A percentile compares a stretch with the other conserved stretches of the same genome.
Evolutionary conservation across 2,329 filamentous ascomycete species (phyloP).

Genomic region (Verticillium dahliae): DNA sequence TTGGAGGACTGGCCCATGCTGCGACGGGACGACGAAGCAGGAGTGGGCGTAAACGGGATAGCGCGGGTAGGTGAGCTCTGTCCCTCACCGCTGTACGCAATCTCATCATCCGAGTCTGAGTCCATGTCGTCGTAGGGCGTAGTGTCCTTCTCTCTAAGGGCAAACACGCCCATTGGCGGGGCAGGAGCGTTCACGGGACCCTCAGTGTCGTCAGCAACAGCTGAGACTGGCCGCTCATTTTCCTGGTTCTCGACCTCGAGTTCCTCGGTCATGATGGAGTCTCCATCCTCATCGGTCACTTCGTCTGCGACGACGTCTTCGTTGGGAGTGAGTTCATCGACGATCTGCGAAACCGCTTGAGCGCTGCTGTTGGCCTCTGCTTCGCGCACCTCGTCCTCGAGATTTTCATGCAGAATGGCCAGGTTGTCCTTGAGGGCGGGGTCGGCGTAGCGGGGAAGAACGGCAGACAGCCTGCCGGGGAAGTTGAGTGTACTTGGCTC

Average conservation of each 20-base stretch:
- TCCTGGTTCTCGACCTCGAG: conserved; percentile 18
- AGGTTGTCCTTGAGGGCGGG: conserved; percentile 26
- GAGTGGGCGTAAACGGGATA: conserved; percentile 36
- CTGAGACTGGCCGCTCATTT: background rate
- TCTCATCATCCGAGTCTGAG: conserved; percentile 52
- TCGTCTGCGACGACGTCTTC: conserved; percentile 9
- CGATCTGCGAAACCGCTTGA: background rate
- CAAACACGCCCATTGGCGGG: conserved; percentile 24
- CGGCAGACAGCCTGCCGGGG: conserved; percentile 37
- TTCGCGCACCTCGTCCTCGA: conserved; percentile 7
- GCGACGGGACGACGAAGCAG: conserved; percentile 20
- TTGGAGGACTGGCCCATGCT: conserved; percentile 5
- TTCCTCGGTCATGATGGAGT: conserved; percentile 14
- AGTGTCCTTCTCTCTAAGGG: conserved; percentile 41
- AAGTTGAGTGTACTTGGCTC: conserved; percentile 31
- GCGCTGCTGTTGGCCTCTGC: background rate
- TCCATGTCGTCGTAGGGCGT: conserved; percentile 33
- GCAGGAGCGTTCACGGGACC: conserved; percentile 21
- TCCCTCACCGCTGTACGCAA: conserved; percentile 23
- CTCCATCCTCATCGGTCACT: conserved; percentile 5
- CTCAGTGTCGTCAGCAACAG: conserved; percentile 11
- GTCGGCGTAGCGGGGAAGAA: conserved; percentile 35
- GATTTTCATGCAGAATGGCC: conserved; percentile 21
- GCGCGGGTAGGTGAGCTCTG: conserved; percentile 16
- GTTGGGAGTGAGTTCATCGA: background rate